Evolutionary conservation across 495 filamentous ascomycete species (phyloP).

Genomic region (Penicillium canescens): DNA sequence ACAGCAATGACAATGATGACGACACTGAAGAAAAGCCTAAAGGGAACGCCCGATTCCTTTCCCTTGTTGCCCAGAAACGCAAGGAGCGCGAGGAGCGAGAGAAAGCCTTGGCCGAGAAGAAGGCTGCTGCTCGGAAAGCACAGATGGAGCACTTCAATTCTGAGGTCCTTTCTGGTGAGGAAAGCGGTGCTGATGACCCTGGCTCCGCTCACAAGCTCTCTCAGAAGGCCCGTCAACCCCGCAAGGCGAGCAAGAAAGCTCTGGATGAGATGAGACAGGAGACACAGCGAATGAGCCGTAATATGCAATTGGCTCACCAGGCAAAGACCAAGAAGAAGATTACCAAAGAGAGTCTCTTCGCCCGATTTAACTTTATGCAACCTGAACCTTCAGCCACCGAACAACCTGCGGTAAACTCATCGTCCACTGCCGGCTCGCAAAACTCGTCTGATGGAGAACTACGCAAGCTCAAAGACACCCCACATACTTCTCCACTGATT

Average conservation of each 20-base stretch:
- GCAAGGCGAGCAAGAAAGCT: conserved; percentile 94
- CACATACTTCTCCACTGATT: conserved; percentile 49
- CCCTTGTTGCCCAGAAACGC: conserved; percentile 69
- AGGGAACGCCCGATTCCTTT: conserved; percentile 60
- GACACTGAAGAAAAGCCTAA: conserved; percentile 49
- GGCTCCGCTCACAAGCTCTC: conserved; percentile 58
- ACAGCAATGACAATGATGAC: conserved; percentile 20
- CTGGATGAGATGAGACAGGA: conserved; percentile 93
- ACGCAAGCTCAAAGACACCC: conserved; percentile 43
- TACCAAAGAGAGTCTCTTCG: conserved; percentile 79
- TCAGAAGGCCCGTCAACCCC: conserved; percentile 65
- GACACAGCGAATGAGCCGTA: conserved; percentile 86
- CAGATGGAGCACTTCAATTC: conserved; percentile 38
- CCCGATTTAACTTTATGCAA: conserved; percentile 74
- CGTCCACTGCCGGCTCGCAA: conserved; percentile 42
- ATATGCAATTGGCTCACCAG: conserved; percentile 89
- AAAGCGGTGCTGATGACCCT: conserved; percentile 57
- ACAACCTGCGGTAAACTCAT: conserved; percentile 31
- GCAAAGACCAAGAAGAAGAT: conserved; percentile 91
- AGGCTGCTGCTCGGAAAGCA: conserved; percentile 42
- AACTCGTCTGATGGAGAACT: conserved; percentile 51
- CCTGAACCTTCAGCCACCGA: conserved; percentile 23
- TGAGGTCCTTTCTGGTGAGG: conserved; percentile 32
- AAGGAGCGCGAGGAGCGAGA: conserved; percentile 68
- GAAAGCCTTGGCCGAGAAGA: conserved; percentile 56